Percentiles rank a stretch among this genome's conserved stretches.
Conservation (phyloP, 352 stramenopile genomes). For the Phytophthora cactorum region DNA sequence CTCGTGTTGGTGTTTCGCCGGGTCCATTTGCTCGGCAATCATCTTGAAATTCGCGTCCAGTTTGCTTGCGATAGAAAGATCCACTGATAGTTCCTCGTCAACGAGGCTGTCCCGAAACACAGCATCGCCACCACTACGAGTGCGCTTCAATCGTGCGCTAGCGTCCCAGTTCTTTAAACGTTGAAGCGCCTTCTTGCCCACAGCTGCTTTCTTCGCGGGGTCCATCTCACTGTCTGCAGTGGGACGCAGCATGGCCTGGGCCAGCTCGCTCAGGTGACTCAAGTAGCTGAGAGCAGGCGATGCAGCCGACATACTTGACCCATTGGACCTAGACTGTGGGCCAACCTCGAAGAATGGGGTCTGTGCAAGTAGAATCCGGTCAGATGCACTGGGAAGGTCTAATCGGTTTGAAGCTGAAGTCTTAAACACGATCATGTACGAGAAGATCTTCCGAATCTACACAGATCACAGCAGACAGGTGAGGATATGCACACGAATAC, state of each 20-base stretch:
- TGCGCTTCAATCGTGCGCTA: constrained; percentile 54
- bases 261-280: constrained; percentile 76
- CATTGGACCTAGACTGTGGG: constrained; percentile 18
- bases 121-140: constrained; percentile 44
- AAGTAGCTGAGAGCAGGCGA: constrained; percentile 62
- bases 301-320: constrained; percentile 30
- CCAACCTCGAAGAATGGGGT: constrained; percentile 72
- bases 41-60: constrained; percentile 89
- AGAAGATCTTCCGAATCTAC: constrained; percentile 87
- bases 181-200: constrained; percentile 56
- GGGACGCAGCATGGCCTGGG: constrained; percentile 66
- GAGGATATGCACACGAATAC: not conserved
- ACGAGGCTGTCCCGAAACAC: constrained; percentile 80
- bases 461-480: constrained; percentile 1
- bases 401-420: constrained; percentile 77
- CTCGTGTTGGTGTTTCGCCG: constrained; percentile 10
- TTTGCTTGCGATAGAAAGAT: constrained; percentile 84
- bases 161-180: constrained; percentile 75
- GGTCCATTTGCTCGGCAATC: constrained; percentile 77
- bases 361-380: constrained; percentile 78
- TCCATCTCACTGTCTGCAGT: constrained; percentile 44
- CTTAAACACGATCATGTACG: constrained; percentile 88
- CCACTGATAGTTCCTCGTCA: constrained; percentile 83
- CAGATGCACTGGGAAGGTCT: constrained; percentile 71
- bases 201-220: constrained; percentile 49